phyloP scores from a whole-genome alignment of 768 basidiomycete species.

The Rhizopogon vesiculosus region DNA sequence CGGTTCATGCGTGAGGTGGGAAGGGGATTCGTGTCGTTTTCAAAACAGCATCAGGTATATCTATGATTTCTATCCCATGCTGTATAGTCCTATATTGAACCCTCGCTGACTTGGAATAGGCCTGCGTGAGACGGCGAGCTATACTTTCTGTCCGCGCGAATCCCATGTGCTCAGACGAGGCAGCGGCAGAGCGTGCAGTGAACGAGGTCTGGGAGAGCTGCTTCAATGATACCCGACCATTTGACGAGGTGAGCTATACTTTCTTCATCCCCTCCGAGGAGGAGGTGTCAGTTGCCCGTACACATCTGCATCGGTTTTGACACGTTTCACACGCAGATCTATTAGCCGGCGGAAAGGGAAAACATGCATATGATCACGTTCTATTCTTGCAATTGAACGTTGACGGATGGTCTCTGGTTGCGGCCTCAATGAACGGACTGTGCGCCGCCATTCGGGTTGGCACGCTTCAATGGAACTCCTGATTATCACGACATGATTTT shows the following conservation, averaged over 20 bases:
- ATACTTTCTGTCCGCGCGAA: conserved; percentile 78
- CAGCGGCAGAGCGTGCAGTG: conserved; percentile 80
- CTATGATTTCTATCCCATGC: conserved; percentile 1
- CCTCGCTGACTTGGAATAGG: conserved; percentile 37
- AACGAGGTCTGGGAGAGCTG: conserved; percentile 98
- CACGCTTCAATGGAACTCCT: not conserved
- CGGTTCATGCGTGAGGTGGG: conserved; percentile 76
- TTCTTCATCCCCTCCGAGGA: not conserved
- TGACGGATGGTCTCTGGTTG: not conserved
- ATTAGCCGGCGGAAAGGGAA: conserved; percentile 13
- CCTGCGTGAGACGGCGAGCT: conserved; percentile 87
- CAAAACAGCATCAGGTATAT: conserved; percentile 90
- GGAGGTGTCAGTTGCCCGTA: not conserved
- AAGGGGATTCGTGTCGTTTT: conserved; percentile 73
- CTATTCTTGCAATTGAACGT: conserved; percentile 1
- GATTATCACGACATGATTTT: not conserved
- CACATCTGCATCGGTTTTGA: not conserved
- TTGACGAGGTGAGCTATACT: conserved; percentile 73
- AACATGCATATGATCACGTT: not conserved
- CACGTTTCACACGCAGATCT: conserved; percentile 26
- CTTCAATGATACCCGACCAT: conserved; percentile 91
- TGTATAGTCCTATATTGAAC: conserved; percentile 5
- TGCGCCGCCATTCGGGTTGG: not conserved
- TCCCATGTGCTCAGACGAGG: conserved; percentile 70
- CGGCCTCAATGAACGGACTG: not conserved